Evolutionary conservation across 495 filamentous ascomycete species (phyloP).

Genomic region (Bacidia gigantensis): DNA sequence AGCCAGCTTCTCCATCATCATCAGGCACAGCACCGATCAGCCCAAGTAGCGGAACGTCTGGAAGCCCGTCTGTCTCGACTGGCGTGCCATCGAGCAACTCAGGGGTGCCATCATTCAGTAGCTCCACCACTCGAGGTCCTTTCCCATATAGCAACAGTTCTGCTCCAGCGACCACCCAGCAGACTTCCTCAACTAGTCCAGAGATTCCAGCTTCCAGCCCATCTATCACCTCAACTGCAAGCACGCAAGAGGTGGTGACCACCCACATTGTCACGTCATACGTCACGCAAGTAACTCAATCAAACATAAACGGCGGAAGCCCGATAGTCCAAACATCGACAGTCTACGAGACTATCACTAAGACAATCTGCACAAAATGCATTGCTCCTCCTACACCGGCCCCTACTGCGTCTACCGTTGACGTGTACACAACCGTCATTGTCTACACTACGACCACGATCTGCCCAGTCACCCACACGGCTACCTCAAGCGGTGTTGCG

Average conservation of each 20-base stretch:
- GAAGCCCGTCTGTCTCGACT: not conserved
- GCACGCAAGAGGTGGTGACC: conserved; percentile 6
- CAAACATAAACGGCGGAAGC: conserved; percentile 8
- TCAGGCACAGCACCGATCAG: not conserved
- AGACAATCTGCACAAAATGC: conserved; percentile 19
- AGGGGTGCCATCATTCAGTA: not conserved
- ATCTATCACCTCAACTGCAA: conserved; percentile 2
- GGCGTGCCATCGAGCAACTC: not conserved
- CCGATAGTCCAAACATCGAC: conserved; percentile 13
- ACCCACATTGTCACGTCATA: conserved; percentile 12
- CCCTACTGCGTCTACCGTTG: not conserved
- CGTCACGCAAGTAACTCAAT: conserved; percentile 10
- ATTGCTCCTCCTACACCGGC: conserved; percentile 3
- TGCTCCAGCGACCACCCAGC: not conserved
- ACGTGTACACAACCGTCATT: not conserved
- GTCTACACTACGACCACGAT: conserved; percentile 5
- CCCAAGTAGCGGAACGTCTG: not conserved
- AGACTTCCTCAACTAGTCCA: not conserved
- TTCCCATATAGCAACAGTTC: conserved; percentile 7
- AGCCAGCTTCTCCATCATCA: not conserved
- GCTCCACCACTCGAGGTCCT: not conserved
- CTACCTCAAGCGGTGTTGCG: conserved; percentile 1
- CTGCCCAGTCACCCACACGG: conserved; percentile 9
- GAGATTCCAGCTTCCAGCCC: not conserved
- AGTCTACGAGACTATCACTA: conserved; percentile 20